Base-by-base conservation (phyloP, 2,329 filamentous ascomycete species). In the Chaetomium sp. region DNA sequence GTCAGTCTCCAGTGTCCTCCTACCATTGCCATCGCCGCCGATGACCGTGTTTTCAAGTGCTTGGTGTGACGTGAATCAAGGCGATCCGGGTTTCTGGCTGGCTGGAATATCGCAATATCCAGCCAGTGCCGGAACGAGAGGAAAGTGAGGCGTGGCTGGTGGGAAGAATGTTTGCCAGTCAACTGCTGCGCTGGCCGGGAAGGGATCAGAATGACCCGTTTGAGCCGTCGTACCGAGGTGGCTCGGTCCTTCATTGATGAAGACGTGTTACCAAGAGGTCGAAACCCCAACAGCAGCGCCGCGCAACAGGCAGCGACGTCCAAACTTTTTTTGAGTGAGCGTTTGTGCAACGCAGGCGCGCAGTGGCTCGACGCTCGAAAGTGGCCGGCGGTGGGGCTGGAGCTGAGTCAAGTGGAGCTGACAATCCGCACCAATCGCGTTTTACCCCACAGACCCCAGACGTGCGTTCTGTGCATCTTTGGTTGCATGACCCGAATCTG, bases 401-500 rank as follows among this genome's bases (percentile, higher is more conserved):
- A 65, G 63, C 63, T 65, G 60, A 66, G 60, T 35, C 42, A 57
- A 56, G 47, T 60, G 56, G 49, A 55, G 53, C 45, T 5, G n/a
- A 19, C 45, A 49, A 25, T 50, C 31, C 21, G 54, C 53, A 54
- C 63, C 59, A 67, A 67, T 67, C 60, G 56, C 27, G 23, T 61
- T 57, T 13, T 59, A 66, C 64, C 66, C 68, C 68, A 66, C 64
- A 67, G 42, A 62, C 64, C 67, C 67, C 63, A 64, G 63, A 68
- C 60, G 59, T 60, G 62, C 60, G 51, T 60, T 60, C 54, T 35
- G 63, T 45, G 61, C 57, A 61, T 59, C 67, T 61, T 35, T 42
- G 47, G 57, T 31, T 25, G 33, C 38, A 51, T 8, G 51, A 55
- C 51, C 63, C 58, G 56, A 57, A 65, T 55, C 31, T 29, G 65